Evolutionary conservation across 345 rosid genomes (phyloP), one percentile per base, ranked within the genome.

Genomic region (Moringa oleifera): DNA sequence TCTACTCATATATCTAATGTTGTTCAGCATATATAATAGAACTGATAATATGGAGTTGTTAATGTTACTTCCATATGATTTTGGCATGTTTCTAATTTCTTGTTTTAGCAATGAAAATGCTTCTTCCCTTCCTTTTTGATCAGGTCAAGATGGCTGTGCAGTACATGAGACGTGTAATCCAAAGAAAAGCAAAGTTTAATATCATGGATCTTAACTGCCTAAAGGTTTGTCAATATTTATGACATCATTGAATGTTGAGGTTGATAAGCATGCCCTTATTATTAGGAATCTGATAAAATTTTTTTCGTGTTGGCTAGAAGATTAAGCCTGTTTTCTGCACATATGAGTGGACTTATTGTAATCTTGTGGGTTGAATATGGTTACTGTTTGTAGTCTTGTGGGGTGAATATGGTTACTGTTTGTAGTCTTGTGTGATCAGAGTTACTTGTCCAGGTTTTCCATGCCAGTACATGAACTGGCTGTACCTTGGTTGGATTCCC

Each of bases 121-220:
- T 63, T 57, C 10, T 59, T 25, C 19, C 25, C 57, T 73, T 62
- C 20, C 55, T 25, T 60, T 72, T 18, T 67, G 20, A 51, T 59
- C 59, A 94, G 99, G 96, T 94, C 61, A 94, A 86, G 80, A 73
- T 94, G 90, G 99, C 99, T 21, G 81, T 94, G 68, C 99, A 88
- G 73, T 88, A 82, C 77, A 94, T 94, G 97, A 76, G 97, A 58
- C 81, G 80, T 46, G 60, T 88, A 59, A 85, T 94, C 57, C 96
- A 86, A 77, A 94, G 80, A 79, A 90, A 84, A 77, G 99, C 99
- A 6, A 94, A 90, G 81, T 94, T 94, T 81, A 91, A 94, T 74
- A 94, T 94, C 57, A 90, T 85, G 97, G 84, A 81, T 66, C 91
- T 94, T 72, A 88, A 90, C 73, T 81, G 91, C 75, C 79, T 88